These are phyloP conservation scores for Botryotinia convoluta DNA, from an alignment of 2,329 filamentous ascomycete genomes.

Conservation along the genomic window DNA sequence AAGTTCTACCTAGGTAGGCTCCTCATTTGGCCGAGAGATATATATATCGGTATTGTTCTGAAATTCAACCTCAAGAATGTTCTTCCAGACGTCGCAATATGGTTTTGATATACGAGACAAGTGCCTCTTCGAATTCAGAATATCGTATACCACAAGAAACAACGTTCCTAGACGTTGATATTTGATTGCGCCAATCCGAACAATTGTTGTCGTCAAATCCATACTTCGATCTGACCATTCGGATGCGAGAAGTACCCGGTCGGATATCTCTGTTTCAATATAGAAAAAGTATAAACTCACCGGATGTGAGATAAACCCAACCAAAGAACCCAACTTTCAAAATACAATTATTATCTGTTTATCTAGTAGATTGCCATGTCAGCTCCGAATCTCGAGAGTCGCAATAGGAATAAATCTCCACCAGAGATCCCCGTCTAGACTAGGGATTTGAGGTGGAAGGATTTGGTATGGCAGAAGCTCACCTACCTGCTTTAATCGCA, in stretches of 20 bases:
- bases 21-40: background rate
- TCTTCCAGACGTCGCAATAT: background rate
- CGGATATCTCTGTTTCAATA: background rate
- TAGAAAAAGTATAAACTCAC: slow-evolving; percentile 18
- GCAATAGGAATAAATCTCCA: background rate
- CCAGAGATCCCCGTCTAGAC: background rate
- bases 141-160: background rate
- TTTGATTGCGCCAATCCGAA: background rate
- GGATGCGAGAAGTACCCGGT: slow-evolving; percentile 5
- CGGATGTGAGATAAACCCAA: slow-evolving; percentile 13
- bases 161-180: background rate
- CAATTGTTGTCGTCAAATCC: slow-evolving; percentile 10
- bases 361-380: slow-evolving; percentile 15
- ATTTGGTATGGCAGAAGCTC: background rate
- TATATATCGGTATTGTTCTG: background rate
- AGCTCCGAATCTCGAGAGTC: background rate
- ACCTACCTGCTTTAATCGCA: slow-evolving; percentile 30
- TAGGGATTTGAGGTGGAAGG: background rate
- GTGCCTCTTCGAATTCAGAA: background rate
- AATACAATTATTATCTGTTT: slow-evolving; percentile 24
- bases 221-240: background rate
- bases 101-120: background rate
- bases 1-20: background rate
- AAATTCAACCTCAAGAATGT: background rate
- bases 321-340: background rate